Conservation (phyloP, 345 rosid species). For the Aquilaria malaccensis region DNA sequence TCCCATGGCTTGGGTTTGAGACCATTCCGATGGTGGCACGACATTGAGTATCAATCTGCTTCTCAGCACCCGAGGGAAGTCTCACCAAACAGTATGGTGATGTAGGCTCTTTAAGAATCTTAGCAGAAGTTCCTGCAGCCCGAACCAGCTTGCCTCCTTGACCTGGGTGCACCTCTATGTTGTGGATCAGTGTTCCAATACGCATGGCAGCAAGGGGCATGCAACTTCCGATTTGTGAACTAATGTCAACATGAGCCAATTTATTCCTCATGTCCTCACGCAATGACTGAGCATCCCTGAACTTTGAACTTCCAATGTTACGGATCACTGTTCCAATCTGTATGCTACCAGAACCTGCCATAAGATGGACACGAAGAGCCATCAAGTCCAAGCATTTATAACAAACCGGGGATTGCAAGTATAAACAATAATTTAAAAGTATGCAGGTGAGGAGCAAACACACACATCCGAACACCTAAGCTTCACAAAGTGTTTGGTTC, state of each 20-base stretch:
- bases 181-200: conserved; percentile 85
- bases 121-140: conserved; percentile 80
- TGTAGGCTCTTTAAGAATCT: conserved; percentile 78
- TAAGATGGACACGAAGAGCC: no score
- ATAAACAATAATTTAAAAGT: no score
- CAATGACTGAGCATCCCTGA: conserved; percentile 27
- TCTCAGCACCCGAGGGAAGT: conserved; percentile 68
- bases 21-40: conserved; percentile 73
- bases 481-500: no score
- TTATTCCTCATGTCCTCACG: conserved; percentile 50
- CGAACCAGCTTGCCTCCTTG: conserved; percentile 83
- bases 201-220: conserved; percentile 86
- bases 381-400: no score
- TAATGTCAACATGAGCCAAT: conserved; percentile 65
- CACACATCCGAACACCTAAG: no score
- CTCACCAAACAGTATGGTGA: conserved; percentile 43
- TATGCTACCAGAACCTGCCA: no score
- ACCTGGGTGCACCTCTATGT: conserved; percentile 80
- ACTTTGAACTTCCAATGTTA: no score
- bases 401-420: no score
- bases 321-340: no score
- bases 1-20: conserved; percentile 56
- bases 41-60: conserved; percentile 57
- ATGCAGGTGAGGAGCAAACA: no score
- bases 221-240: conserved; percentile 77